phyloP scores from a whole-genome alignment of 495 filamentous ascomycete genomes.

The Lasiosphaeris hirsuta region DNA sequence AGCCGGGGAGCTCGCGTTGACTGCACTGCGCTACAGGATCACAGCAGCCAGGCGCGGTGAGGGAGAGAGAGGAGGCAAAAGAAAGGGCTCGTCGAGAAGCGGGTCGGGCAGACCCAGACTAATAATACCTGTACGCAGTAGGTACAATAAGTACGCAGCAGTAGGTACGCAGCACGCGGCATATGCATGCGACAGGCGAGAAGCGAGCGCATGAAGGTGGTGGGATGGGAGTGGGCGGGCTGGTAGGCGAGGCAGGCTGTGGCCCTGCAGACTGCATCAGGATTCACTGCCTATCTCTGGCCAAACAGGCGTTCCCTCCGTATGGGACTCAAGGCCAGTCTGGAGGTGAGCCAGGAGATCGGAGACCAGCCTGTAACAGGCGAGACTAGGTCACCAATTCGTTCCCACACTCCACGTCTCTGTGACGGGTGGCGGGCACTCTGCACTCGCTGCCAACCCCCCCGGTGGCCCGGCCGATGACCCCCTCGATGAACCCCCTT shows the following conservation, averaged over 20 bases:
- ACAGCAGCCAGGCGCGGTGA: not conserved
- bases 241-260: conserved; percentile 1
- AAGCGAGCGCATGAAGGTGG: not conserved
- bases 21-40: not conserved
- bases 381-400: too few species aligned
- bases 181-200: not conserved
- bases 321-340: too few species aligned
- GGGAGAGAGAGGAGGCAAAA: not conserved
- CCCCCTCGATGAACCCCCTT: too few species aligned
- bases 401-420: too few species aligned
- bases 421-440: too few species aligned
- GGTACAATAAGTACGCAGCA: too few species aligned
- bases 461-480: too few species aligned
- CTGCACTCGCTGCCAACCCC: too few species aligned
- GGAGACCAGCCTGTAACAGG: too few species aligned
- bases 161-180: too few species aligned
- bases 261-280: conserved; percentile 1
- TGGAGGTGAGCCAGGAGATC: too few species aligned
- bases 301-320: not conserved
- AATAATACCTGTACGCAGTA: conserved; percentile 14
- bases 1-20: not conserved
- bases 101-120: conserved; percentile 4
- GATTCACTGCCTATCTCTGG: not conserved
- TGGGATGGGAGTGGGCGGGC: not conserved
- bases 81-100: conserved; percentile 2